Evolutionary conservation across 495 filamentous ascomycete genomes (phyloP).

Genomic region (Talaromyces wortmannii): DNA sequence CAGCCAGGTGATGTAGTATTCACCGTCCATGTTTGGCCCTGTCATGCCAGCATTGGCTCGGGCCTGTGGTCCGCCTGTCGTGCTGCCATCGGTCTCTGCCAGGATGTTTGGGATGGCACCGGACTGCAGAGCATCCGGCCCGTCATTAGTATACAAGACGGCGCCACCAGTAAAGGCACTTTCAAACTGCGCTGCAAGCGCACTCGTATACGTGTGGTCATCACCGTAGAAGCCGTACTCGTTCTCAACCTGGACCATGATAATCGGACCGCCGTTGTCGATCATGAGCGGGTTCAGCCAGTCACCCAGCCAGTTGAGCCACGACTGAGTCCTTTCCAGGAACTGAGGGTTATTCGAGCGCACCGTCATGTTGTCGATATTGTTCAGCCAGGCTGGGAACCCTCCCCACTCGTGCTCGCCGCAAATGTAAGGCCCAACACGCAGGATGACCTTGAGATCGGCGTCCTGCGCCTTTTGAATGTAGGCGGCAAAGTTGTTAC

Average conservation of each 20-base stretch:
- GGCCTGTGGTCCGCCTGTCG: constrained; percentile 27
- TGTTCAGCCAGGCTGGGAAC: constrained; percentile 35
- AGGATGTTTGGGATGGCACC: constrained; percentile 32
- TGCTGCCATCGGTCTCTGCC: constrained; percentile 35
- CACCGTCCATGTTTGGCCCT: constrained; percentile 33
- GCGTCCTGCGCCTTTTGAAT: constrained; percentile 32
- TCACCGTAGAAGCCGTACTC: constrained; percentile 40
- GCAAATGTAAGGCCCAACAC: constrained; percentile 39
- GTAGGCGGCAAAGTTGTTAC: constrained; percentile 32
- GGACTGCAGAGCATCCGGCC: constrained; percentile 29
- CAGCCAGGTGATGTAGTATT: constrained; percentile 34
- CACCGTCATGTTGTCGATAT: constrained; percentile 28
- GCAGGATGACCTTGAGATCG: constrained; percentile 30
- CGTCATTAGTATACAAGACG: constrained; percentile 40
- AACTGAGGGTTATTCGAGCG: constrained; percentile 28
- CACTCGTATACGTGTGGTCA: constrained; percentile 29
- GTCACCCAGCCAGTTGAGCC: constrained; percentile 23
- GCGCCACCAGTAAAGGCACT: constrained; percentile 20
- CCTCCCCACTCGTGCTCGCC: constrained; percentile 43
- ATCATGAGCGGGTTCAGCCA: constrained; percentile 22
- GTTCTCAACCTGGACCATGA: constrained; percentile 44
- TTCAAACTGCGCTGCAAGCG: constrained; percentile 25
- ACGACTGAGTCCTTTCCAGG: constrained; percentile 23
- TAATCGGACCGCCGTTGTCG: constrained; percentile 32
- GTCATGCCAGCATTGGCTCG: constrained; percentile 21